Conservation (phyloP, 108 stramenopile species). For the Cyclotella distinguenda region DNA sequence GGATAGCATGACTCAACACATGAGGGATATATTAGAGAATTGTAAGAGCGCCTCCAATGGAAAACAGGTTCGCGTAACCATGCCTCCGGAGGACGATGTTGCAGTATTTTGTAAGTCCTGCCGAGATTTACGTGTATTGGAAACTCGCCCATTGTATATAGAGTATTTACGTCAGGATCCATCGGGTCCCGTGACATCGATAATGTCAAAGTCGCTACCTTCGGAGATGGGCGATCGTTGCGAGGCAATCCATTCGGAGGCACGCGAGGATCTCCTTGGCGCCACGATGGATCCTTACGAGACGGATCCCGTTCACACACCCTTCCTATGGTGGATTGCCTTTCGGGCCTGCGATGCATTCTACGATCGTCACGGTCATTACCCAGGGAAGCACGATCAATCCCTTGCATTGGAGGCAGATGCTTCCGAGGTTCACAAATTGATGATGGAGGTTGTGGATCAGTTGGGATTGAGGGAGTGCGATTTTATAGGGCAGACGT, state of each 20-base stretch:
- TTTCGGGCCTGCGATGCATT: conserved; percentile 81
- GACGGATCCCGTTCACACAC: conserved; percentile 66
- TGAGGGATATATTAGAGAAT: conserved; percentile 23
- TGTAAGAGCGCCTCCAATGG: conserved; percentile 23
- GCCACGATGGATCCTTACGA: conserved; percentile 69
- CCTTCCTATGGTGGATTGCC: conserved; percentile 81
- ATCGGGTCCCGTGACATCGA: conserved; percentile 14
- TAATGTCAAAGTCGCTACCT: conserved; percentile 1
- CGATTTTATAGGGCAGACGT: conserved; percentile 43
- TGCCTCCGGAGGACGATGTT: conserved; percentile 62
- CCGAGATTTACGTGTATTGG: conserved; percentile 56
- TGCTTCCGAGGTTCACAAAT: conserved; percentile 49
- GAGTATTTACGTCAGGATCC: conserved; percentile 54
- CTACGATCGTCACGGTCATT: conserved; percentile 56
- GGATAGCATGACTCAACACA: conserved; percentile 26
- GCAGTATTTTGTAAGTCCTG: conserved; percentile 76
- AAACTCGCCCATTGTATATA: conserved; percentile 53
- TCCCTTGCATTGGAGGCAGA: conserved; percentile 57
- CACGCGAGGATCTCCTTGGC: conserved; percentile 51
- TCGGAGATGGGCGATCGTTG: not conserved
- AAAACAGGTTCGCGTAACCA: conserved; percentile 3
- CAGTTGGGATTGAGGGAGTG: conserved; percentile 53
- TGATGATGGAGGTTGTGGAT: conserved; percentile 39
- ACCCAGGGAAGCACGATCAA: conserved; percentile 71
- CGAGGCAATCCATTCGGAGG: conserved; percentile 18